Evolutionary conservation across 176 grass and related monocot species (phyloP), one percentile per base, ranked within the genome.

Genomic region (Bolboschoenus planiculmis): DNA sequence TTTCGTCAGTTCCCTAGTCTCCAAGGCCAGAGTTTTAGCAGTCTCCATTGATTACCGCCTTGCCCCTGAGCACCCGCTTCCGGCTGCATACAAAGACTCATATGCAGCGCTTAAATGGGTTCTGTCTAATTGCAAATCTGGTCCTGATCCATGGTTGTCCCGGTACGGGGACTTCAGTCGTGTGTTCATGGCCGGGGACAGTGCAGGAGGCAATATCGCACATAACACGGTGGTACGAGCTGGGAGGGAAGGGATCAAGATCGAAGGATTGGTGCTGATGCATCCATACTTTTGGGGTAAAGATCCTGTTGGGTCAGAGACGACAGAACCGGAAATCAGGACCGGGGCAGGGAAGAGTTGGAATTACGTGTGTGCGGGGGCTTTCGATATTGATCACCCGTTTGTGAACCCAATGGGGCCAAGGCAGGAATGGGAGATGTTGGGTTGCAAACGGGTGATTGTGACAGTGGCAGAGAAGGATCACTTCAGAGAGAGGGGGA

Each of bases 41-140:
- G 92, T 94, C 27, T 97, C 95, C 18, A 87, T 87, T 10, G 90
- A 94, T 74, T 94, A 94, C 87, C 92, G 95, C 83, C 90, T 89
- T 4, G 92, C 92, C 26, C 95, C 89, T 47, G 95, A 93, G 92
- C 66, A 92, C 85, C 72, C 80, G 48, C 90, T 94, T 62, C 95
- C 92, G 0, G 85, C 88, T 5, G 95, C 88, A 51, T 93, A 90
- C 80, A 90, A 94, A 0, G 95, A 97, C 66, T 84, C 83, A 13
- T 93, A 81, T 80, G 21, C 4, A 24, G 91, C 91, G 0, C 36
- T 92, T 2, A 15, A 66, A 56, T 93, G 89, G 94, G 89, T 91
- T 55, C 53, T 85, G 0, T 89, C 78, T n/a, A 84, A 88, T 72
- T 70, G 63, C 46, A 18, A 43, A 40, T 30, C 36, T 3, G 75